Evolutionary conservation across 148 eudicot genomes (phyloP).

Genomic region (Chenopodium album): DNA sequence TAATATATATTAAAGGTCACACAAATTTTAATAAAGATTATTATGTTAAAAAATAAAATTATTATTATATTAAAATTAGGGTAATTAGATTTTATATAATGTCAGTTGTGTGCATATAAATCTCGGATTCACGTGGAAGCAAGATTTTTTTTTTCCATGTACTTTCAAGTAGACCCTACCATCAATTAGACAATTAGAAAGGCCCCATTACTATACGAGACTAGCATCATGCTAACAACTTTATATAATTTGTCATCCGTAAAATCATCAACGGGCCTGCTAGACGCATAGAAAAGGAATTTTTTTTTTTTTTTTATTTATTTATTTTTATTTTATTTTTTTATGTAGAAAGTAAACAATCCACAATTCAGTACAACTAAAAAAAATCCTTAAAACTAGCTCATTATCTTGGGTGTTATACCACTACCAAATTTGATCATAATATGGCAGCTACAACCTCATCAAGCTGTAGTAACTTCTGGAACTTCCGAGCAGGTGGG

Average conservation of each 20-base stretch:
- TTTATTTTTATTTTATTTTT: too few relatives aligned
- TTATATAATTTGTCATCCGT: neutral
- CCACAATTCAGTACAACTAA: neutral
- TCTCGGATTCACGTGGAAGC: too few relatives aligned
- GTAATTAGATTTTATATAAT: too few relatives aligned
- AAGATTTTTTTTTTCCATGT: too few relatives aligned
- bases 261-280: neutral
- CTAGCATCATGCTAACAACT: neutral
- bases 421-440: neutral
- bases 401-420: neutral
- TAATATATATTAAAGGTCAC: too few relatives aligned
- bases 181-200: neutral
- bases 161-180: neutral
- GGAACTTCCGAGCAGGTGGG: constrained; percentile 20
- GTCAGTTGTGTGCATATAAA: too few relatives aligned
- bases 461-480: constrained; percentile 34
- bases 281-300: too few relatives aligned
- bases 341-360: neutral
- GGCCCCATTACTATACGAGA: neutral
- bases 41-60: too few relatives aligned
- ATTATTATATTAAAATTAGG: too few relatives aligned
- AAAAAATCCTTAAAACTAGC: neutral
- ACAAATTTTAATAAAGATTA: too few relatives aligned
- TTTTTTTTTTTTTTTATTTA: too few relatives aligned
- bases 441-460: constrained; percentile 33